Percentiles rank a stretch among this genome's conserved stretches.
phyloP scores from a whole-genome alignment of 2,329 filamentous ascomycete species.

The Tolypocladium tundrense region DNA sequence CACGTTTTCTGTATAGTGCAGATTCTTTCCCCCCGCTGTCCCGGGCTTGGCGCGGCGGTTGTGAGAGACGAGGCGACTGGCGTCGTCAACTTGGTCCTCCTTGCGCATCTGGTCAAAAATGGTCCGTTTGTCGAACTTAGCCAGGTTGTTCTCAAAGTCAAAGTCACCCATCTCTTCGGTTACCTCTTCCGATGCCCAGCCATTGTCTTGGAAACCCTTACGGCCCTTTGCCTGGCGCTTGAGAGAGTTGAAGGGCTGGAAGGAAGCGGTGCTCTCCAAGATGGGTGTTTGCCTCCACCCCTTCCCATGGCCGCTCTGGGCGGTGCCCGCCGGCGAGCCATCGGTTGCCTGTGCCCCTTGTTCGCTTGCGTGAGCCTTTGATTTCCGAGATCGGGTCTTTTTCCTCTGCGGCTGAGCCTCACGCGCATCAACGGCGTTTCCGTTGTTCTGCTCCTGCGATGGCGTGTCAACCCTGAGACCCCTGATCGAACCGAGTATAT shows the following conservation, averaged over 20 bases:
- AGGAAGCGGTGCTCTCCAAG: conserved; percentile 48
- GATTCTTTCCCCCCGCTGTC: conserved; percentile 74
- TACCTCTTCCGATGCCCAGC: conserved; percentile 92
- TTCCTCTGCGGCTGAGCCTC: conserved; percentile 19
- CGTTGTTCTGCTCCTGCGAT: conserved; percentile 8
- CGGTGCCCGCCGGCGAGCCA: conserved; percentile 9
- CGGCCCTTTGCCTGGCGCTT: conserved; percentile 44
- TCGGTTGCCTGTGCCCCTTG: conserved; percentile 15
- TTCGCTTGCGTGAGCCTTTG: conserved; percentile 16
- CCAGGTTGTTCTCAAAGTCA: conserved; percentile 80
- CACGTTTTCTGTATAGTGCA: conserved; percentile 88
- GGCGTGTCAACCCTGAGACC: conserved; percentile 12
- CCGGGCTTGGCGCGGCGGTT: conserved; percentile 63
- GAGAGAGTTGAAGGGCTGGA: conserved; percentile 51
- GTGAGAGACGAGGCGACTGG: conserved; percentile 81
- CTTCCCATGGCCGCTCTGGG: conserved; percentile 31
- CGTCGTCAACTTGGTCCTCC: conserved; percentile 80
- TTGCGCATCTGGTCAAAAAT: conserved; percentile 88
- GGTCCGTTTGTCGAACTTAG: conserved; percentile 87
- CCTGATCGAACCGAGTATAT: conserved; percentile 15
- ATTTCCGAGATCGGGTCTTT: conserved; percentile 18
- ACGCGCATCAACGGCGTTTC: conserved; percentile 9
- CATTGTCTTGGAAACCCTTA: conserved; percentile 50
- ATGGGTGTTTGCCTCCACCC: conserved; percentile 53
- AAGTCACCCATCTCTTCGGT: conserved; percentile 94